phyloP scores from a whole-genome alignment of 768 basidiomycete genomes.

The Lepiota venenata region DNA sequence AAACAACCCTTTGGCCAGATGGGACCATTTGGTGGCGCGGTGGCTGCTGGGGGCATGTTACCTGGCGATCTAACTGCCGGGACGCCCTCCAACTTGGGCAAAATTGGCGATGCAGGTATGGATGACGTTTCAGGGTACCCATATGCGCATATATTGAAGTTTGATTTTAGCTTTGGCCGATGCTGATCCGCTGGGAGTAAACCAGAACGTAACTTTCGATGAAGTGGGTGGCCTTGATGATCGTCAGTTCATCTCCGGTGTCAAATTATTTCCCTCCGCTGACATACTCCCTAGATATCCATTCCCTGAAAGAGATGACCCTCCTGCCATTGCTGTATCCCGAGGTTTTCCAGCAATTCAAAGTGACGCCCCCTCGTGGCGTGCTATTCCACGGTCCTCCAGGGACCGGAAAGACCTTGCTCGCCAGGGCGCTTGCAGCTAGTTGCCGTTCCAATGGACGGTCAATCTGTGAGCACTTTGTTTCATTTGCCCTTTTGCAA shows the following conservation, averaged over 20 bases:
- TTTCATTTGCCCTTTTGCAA: neutral
- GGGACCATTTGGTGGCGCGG: constrained; percentile 50
- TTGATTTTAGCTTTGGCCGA: constrained; percentile 75
- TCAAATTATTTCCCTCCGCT: neutral
- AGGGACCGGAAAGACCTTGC: constrained; percentile 95
- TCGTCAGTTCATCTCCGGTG: constrained; percentile 47
- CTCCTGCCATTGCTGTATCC: constrained; percentile 93
- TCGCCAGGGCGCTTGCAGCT: constrained; percentile 92
- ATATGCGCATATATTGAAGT: constrained; percentile 15
- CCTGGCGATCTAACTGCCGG: constrained; percentile 66
- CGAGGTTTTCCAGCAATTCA: constrained; percentile 93
- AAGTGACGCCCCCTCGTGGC: constrained; percentile 92
- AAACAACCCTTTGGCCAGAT: constrained; percentile 53
- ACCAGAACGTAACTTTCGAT: constrained; percentile 91
- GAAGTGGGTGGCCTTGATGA: constrained; percentile 96
- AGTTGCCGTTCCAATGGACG: constrained; percentile 85
- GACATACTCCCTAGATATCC: constrained; percentile 65
- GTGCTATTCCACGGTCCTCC: constrained; percentile 98
- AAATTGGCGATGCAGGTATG: constrained; percentile 74
- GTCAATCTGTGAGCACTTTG: constrained; percentile 70
- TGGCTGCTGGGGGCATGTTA: constrained; percentile 53
- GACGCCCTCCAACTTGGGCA: constrained; percentile 83
- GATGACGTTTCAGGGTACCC: constrained; percentile 11
- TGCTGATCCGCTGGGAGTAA: constrained; percentile 92
- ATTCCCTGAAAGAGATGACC: constrained; percentile 98